Evolutionary conservation across 305 asterid species (phyloP).

Genomic region (Plantago lanceolata): DNA sequence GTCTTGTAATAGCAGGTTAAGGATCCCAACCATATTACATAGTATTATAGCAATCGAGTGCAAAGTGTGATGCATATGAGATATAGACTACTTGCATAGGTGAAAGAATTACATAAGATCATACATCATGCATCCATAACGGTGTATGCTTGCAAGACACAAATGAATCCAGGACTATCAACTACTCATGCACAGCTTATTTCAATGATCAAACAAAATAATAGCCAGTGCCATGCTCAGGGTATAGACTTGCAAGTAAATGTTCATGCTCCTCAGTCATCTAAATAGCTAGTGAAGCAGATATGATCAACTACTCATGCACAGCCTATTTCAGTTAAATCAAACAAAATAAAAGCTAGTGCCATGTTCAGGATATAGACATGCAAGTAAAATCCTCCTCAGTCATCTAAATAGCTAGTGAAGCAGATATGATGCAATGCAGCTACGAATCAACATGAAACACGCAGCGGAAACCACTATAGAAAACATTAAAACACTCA

Average conservation of each 20-base stretch:
- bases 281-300: slow-evolving; percentile 1
- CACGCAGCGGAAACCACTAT: background rate
- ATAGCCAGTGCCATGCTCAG: no score
- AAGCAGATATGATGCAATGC: background rate
- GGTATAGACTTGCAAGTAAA: no score
- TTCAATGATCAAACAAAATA: no score
- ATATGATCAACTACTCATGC: background rate
- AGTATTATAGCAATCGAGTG: background rate
- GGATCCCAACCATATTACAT: slow-evolving; percentile 31
- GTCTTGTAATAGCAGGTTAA: slow-evolving; percentile 65
- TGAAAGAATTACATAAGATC: background rate
- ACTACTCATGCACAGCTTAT: background rate
- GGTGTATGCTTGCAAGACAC: background rate
- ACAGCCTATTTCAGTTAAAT: background rate
- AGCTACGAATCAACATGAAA: background rate
- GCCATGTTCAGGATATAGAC: background rate
- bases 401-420: slow-evolving; percentile 9
- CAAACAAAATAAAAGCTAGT: no score
- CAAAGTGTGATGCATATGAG: background rate
- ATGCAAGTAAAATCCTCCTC: slow-evolving; percentile 10
- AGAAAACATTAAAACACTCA: background rate
- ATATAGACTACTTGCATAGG: background rate
- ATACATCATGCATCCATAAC: background rate
- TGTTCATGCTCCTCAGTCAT: background rate
- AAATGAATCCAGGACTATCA: background rate